Conservation (phyloP, 176 grass and related monocot genomes). For the Oryza punctata region DNA sequence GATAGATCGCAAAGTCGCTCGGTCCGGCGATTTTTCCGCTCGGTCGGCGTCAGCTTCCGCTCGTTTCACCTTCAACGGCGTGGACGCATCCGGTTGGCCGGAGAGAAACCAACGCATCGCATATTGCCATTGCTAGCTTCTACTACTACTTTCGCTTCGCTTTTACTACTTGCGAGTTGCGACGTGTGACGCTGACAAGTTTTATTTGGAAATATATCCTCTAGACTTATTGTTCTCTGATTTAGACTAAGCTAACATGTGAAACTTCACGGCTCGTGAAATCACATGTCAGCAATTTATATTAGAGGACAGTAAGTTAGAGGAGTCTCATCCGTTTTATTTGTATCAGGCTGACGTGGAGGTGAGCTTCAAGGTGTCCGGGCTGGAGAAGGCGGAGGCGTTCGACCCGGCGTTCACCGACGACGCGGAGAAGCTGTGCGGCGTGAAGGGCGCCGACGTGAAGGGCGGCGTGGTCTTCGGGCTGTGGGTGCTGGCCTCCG, state of each 20-base stretch:
- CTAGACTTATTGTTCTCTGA: no score
- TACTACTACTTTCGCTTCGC: no score
- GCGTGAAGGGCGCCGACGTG: slow-evolving; percentile 48
- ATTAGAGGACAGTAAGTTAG: no score
- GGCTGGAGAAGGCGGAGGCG: slow-evolving; percentile 60
- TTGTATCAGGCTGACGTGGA: slow-evolving; percentile 61
- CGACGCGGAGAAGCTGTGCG: slow-evolving; percentile 57
- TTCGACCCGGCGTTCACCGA: slow-evolving; percentile 50
- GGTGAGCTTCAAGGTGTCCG: slow-evolving; percentile 54
- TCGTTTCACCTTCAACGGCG: neutral
- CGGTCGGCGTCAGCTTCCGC: neutral
- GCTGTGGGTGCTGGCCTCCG: slow-evolving; percentile 62
- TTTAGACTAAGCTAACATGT: no score
- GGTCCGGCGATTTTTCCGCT: neutral
- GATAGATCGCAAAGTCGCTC: neutral
- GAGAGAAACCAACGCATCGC: neutral
- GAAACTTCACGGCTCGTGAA: no score
- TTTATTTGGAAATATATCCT: no score
- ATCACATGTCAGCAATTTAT: no score
- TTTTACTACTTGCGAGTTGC: no score
- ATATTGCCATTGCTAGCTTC: no score
- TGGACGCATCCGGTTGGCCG: neutral
- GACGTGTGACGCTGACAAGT: no score
- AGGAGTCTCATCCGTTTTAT: no score
- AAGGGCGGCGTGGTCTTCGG: slow-evolving; percentile 77